Evolutionary conservation across 2,329 filamentous ascomycete species (phyloP).

Genomic region (Fusarium metavorans): DNA sequence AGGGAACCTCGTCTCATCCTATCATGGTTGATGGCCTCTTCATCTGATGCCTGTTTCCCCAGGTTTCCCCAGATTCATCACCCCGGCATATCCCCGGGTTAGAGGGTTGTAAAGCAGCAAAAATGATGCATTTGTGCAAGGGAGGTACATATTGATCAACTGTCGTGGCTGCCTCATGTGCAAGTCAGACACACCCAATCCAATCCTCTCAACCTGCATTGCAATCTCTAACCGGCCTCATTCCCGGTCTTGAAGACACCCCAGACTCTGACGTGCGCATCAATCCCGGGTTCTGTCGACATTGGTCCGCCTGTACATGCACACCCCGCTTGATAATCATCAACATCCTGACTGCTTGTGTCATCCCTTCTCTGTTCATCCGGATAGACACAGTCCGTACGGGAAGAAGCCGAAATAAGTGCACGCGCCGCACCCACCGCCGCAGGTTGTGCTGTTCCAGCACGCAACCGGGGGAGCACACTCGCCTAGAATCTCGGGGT

Average conservation of each 20-base stretch:
- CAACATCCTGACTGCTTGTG: not conserved
- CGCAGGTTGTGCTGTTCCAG: slow-evolving; percentile 22
- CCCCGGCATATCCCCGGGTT: not conserved
- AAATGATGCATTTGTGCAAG: slow-evolving; percentile 8
- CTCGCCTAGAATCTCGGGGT: slow-evolving; percentile 12
- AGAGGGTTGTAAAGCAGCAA: not conserved
- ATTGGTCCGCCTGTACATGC: not conserved
- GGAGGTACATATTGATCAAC: not conserved
- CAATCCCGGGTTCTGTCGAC: not conserved
- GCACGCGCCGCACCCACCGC: slow-evolving; percentile 22
- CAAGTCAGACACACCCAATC: not conserved
- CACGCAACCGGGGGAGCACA: slow-evolving; percentile 23
- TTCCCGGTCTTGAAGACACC: slow-evolving; percentile 1
- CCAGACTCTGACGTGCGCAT: not conserved
- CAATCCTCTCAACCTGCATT: not conserved
- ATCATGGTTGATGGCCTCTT: not conserved
- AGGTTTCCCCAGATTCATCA: not conserved
- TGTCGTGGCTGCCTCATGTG: slow-evolving; percentile 2
- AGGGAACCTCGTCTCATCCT: not conserved
- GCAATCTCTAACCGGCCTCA: slow-evolving; percentile 1
- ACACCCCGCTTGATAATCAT: not conserved
- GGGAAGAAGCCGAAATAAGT: slow-evolving; percentile 27
- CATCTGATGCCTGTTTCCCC: slow-evolving; percentile 1
- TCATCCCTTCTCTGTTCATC: slow-evolving; percentile 3
- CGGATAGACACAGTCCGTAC: slow-evolving; percentile 19